Evolutionary conservation across 2,329 filamentous ascomycete genomes (phyloP).

Genomic region (Xylariaceae sp.): DNA sequence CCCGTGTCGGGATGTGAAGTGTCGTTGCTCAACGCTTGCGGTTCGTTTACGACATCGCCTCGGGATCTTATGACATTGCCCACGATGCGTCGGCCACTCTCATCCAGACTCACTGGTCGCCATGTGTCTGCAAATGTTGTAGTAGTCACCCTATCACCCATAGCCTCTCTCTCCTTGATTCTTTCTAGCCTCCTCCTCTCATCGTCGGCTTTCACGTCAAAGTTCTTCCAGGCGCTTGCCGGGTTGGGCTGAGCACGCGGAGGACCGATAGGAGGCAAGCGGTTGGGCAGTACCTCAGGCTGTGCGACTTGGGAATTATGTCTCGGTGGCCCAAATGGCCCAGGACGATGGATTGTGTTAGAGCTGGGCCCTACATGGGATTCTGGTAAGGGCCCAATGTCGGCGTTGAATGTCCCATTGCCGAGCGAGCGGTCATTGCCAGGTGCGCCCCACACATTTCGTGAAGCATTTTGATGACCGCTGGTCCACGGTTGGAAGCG

Average conservation of each 20-base stretch:
- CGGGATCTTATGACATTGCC: conserved; percentile 19
- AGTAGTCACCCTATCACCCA: conserved; percentile 40
- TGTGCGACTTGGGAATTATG: conserved; percentile 18
- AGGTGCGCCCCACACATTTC: conserved; percentile 72
- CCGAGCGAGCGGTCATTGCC: conserved; percentile 66
- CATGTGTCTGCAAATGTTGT: conserved; percentile 49
- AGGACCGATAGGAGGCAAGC: conserved; percentile 29
- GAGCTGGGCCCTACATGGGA: conserved; percentile 32
- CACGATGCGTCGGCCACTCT: conserved; percentile 32
- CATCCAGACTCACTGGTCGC: conserved; percentile 38
- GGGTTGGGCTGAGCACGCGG: conserved; percentile 17
- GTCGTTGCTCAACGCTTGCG: conserved; percentile 11
- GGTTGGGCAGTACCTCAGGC: conserved; percentile 17
- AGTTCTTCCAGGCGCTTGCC: conserved; percentile 21
- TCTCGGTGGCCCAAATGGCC: conserved; percentile 39
- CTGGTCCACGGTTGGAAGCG: conserved; percentile 47
- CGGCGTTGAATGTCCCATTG: conserved; percentile 69
- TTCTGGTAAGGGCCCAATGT: conserved; percentile 47
- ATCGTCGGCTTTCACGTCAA: conserved; percentile 37
- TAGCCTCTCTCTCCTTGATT: conserved; percentile 38
- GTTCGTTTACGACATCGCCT: conserved; percentile 9
- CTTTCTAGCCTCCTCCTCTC: conserved; percentile 35
- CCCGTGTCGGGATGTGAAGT: conserved; percentile 15
- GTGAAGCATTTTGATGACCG: conserved; percentile 38
- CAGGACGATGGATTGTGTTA: conserved; percentile 35